Base-by-base conservation (phyloP, 2,329 filamentous ascomycete species). In the Phyllachora maydis region DNA sequence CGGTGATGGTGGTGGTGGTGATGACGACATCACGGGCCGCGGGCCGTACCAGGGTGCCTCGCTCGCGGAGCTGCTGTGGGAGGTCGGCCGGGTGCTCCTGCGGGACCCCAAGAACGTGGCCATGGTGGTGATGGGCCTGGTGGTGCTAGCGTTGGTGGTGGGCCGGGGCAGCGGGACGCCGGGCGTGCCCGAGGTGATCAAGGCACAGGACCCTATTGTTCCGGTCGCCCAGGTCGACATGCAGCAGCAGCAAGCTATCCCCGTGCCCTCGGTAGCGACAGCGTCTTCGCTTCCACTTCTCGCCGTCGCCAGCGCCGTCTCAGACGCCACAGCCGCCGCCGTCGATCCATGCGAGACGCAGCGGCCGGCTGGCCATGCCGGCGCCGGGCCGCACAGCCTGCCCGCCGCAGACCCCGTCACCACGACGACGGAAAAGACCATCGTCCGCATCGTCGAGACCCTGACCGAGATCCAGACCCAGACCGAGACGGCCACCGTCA, bases 71-170 rank as follows among this genome's bases (percentile, higher is more conserved):
- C 45, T 71, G 6, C 35, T 71, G 0, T 33, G 63, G 6, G 58
- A 65, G 31, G 61, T 64, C 0, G 45, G 50, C 23, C 51, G 54
- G 16, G 56, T 71, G 6, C 40, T 63, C 11, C 35, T 71, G 34
- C 52, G 56, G 22, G 66, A 72, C 33, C 52, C 52, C 27, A 68
- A 60, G 45, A 72, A 71, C 26, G 38, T 70, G 7, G 44, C 54
- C n/a, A 70, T 72, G 14, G 46, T 51, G 4, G 35, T 62, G 1
- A 44, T 73, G 23, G 55, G 59, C 26, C n/a, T n/a, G n/a, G n/a
- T n/a, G n/a, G 28, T 61, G 3, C 37, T 71, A n/a, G 52, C 67
- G 3, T 32, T 67, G 9, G 26, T 64, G 14, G 45, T 70, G 7
- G 57, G 60, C 2, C 24, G 59, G 8, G 40, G 43, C 10, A 36